phyloP scores from a whole-genome alignment of 352 stramenopile species.

The Globisporangium heterothallicum region DNA sequence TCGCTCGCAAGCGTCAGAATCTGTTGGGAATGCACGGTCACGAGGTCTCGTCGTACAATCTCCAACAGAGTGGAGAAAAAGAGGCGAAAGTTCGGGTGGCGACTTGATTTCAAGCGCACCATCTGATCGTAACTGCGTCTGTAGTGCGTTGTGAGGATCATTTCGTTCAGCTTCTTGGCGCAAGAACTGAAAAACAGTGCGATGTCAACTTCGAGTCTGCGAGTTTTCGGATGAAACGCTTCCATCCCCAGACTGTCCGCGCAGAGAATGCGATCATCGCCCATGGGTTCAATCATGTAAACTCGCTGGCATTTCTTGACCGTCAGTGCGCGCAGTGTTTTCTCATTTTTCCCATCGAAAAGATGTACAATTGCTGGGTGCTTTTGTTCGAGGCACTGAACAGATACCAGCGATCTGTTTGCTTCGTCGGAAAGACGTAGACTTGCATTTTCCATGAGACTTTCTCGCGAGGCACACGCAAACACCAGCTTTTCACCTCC shows the following conservation, averaged over 20 bases:
- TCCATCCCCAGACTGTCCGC: slow-evolving; percentile 48
- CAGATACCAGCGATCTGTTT: slow-evolving; percentile 27
- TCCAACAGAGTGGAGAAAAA: slow-evolving; percentile 35
- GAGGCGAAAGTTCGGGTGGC: slow-evolving; percentile 32
- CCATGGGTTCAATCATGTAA: slow-evolving; percentile 36
- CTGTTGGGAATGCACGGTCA: slow-evolving; percentile 57
- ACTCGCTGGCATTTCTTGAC: slow-evolving; percentile 27
- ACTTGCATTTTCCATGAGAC: slow-evolving; percentile 39
- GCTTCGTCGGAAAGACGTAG: slow-evolving; percentile 23
- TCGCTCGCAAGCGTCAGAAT: slow-evolving; percentile 55
- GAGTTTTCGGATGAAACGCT: slow-evolving; percentile 31
- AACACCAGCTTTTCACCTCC: slow-evolving; percentile 15
- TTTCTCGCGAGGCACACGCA: slow-evolving; percentile 26
- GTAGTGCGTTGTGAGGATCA: slow-evolving; percentile 31
- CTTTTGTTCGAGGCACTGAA: slow-evolving; percentile 45
- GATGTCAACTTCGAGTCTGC: slow-evolving; percentile 46
- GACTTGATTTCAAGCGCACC: slow-evolving; percentile 18
- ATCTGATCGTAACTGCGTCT: slow-evolving; percentile 46
- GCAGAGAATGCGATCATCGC: slow-evolving; percentile 50
- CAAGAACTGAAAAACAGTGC: slow-evolving; percentile 37
- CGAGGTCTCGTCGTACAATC: slow-evolving; percentile 45
- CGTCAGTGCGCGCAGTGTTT: slow-evolving; percentile 21
- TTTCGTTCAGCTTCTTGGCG: slow-evolving; percentile 26
- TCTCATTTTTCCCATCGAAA: slow-evolving; percentile 17
- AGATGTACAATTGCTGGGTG: slow-evolving; percentile 27